Evolutionary conservation across 1,139 yeast species (phyloP), one percentile per base, ranked within the genome.

Genomic region (Casaregolazyma suthepensis): DNA sequence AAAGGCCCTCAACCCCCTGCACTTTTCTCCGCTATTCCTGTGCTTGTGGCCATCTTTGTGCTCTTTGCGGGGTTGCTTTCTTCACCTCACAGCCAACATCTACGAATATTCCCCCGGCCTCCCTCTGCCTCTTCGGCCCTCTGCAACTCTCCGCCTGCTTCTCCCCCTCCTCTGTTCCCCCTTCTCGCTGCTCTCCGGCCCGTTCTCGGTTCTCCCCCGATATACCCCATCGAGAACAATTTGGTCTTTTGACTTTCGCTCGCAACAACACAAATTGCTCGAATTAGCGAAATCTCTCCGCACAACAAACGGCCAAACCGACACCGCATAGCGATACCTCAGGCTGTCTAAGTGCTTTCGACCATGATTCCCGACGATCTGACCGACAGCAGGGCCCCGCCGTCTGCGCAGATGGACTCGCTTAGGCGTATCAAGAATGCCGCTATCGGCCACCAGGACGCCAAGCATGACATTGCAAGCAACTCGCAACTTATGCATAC

Each of bases 381-480:
- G 13, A n/a, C 17, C 17, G 40, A 35, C 13, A n/a, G 40, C 13
- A n/a, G 31, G 29, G 18, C 29, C 15, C 45, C 20, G 13, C 18
- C 45, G 15, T 7, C 23, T 40, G 49, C 35, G 20, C 46, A 23
- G 22, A 47, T 43, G 64, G 61, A 51, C 52, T 64, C 62, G 13
- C 58, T 70, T 42, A 53, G 59, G 48, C 51, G 57, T 20, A 58
- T 70, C 47, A 69, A 70, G 54, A 67, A 68, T 55, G 58, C 65
- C 10, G 56, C 69, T n/a, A 70, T 70, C 40, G 73, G 73, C 17
- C 72, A 70, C 51, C 61, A 63, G 43, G 69, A 67, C 35, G 64
- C 66, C 52, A 70, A 70, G 55, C 46, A 31, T 20, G 59, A 60
- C 22, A 56, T 54, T 31, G 64, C 59, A 38, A 56, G 65, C 20